Evolutionary conservation across 2,329 filamentous ascomycete species (phyloP).

Genomic region (Periconia sp.): DNA sequence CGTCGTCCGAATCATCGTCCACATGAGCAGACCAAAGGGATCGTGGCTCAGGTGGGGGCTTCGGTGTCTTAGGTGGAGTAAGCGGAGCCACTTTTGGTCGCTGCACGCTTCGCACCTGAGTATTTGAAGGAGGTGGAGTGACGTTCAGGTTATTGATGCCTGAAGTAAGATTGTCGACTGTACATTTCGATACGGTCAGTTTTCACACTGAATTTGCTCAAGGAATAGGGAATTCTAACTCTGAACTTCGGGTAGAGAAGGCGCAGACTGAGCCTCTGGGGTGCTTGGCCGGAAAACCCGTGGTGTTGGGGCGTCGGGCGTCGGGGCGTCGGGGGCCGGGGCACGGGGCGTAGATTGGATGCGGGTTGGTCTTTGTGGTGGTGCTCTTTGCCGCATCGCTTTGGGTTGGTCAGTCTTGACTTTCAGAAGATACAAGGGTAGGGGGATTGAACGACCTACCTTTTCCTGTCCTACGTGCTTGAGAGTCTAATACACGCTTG

Average conservation of each 20-base stretch:
- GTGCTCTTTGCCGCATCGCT: not conserved
- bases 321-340: too few species aligned
- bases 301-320: not conserved
- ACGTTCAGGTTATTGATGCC: not conserved
- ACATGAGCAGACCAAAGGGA: too few species aligned
- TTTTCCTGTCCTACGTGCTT: slow-evolving; percentile 17
- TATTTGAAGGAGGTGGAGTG: slow-evolving; percentile 6
- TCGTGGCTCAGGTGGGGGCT: not conserved
- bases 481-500: slow-evolving; percentile 21
- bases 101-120: not conserved
- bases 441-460: slow-evolving; percentile 3
- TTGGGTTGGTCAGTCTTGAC: not conserved
- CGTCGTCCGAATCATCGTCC: too few species aligned
- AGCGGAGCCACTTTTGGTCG: not conserved
- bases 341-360: too few species aligned
- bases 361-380: slow-evolving; percentile 1
- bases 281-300: not conserved
- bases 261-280: not conserved
- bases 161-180: not conserved
- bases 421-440: not conserved
- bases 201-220: not conserved
- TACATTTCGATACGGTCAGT: not conserved
- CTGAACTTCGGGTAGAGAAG: not conserved
- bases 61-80: slow-evolving; percentile 2
- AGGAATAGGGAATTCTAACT: not conserved